Base-by-base conservation (phyloP, 331 rosid species). In the Phaseolus coccineus region DNA sequence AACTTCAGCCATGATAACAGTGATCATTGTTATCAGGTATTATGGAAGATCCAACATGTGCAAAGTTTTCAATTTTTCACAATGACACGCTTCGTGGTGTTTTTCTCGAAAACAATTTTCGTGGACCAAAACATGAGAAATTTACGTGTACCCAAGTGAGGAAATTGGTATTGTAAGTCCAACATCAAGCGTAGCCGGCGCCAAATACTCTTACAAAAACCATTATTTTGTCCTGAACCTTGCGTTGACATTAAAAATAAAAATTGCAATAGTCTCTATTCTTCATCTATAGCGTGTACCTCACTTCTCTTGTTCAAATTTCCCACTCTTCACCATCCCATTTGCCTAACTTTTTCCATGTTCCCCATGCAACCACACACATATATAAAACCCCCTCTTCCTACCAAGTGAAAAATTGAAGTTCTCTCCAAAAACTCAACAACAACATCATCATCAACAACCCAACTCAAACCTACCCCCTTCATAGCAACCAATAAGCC, bases 361-460 rank as follows among this genome's bases (percentile, higher is more conserved):
- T 53, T 76, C 61, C 83, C 85, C 90, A 87, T 90, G 89, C 94
- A 91, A 14, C 57, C 75, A 77, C 82, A 55, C 65, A 74, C 37
- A 62, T 71, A 69, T 50, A 85, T 71, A 79, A 83, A 14, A 4
- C 65, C 47, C 69, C 40, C 48, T 6, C 67, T 50, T 72, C 50
- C 9, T 19, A 19, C 57, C 24, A 11, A 4, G 53, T 52, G 0
- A 62, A 67, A 77, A 53, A 59, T 55, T 53, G 27, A 53, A 53
- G 4, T 24, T 42, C 57, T 47, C 82, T 76, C 37, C 64, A 47
- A 47, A 44, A 27, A 6, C 30, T 39, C 70, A 56, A 56, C 56
- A 24, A 19, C 22, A 19, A 19, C 22, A 19, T 19, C 22, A 19
- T 19, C 22, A 19, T 19, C 22, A 19, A 19, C 22, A 19, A 46